Conservation (phyloP, 2,329 filamentous ascomycete species). For the Microsporum ferrugineum region DNA sequence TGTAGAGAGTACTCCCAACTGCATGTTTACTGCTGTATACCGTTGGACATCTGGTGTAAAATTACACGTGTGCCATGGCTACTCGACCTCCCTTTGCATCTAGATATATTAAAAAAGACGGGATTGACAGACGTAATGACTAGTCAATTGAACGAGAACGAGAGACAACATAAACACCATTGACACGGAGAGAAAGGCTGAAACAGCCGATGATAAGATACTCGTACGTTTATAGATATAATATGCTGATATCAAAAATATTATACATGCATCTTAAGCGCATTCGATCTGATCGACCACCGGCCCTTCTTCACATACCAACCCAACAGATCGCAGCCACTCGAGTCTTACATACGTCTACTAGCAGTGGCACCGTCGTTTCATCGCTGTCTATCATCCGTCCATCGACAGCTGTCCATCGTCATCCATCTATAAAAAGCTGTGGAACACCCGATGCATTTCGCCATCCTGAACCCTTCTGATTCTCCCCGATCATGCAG, state of each 20-base stretch:
- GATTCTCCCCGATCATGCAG: not conserved
- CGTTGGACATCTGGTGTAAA: not conserved
- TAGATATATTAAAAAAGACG: not conserved
- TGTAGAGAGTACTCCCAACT: too few species aligned
- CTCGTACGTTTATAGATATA: not conserved
- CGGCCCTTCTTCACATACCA: not conserved
- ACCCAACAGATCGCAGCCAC: not conserved
- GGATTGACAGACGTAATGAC: not conserved
- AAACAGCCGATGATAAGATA: not conserved
- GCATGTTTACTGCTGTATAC: too few species aligned
- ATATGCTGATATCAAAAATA: not conserved
- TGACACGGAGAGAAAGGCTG: not conserved
- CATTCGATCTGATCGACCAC: not conserved
- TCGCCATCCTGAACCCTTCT: not conserved
- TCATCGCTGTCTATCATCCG: not conserved
- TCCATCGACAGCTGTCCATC: not conserved
- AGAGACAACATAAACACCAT: too few species aligned
- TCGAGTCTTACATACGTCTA: not conserved
- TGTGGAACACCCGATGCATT: not conserved
- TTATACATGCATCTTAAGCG: not conserved
- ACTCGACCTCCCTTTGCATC: not conserved
- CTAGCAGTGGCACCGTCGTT: not conserved
- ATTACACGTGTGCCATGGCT: not conserved
- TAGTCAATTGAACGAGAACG: not conserved
- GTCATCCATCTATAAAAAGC: not conserved